These are phyloP conservation scores for Aspergillus thermomutatus DNA, from an alignment of 2,329 filamentous ascomycete species.

Conservation along the genomic window DNA sequence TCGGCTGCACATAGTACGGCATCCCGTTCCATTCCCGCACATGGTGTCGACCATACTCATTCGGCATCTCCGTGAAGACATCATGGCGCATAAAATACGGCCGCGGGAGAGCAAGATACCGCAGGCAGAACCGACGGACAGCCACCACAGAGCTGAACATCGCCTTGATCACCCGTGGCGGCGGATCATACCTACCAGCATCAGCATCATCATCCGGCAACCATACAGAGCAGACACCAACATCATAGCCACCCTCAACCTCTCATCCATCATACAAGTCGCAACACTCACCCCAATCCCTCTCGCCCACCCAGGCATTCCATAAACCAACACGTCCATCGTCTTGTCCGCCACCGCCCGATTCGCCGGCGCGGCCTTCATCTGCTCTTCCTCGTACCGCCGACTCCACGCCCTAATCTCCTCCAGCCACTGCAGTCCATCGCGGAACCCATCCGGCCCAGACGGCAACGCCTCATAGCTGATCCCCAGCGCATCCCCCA, in stretches of 20 bases:
- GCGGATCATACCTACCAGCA: slow-evolving; percentile 11
- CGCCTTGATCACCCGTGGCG: slow-evolving; percentile 1
- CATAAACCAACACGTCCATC: slow-evolving; percentile 58
- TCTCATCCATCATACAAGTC: slow-evolving; percentile 61
- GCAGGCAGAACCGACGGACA: slow-evolving; percentile 56
- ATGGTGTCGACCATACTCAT: slow-evolving; percentile 54
- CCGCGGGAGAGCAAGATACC: slow-evolving; percentile 60
- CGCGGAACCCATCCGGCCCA: slow-evolving; percentile 39
- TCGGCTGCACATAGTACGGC: slow-evolving; percentile 63
- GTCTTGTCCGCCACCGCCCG: slow-evolving; percentile 58
- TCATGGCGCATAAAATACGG: slow-evolving; percentile 37
- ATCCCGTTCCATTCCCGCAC: slow-evolving; percentile 55
- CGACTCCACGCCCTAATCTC: slow-evolving; percentile 51
- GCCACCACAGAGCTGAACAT: slow-evolving; percentile 48
- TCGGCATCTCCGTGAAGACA: slow-evolving; percentile 45
- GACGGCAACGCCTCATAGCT: slow-evolving; percentile 45
- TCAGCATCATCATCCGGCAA: neutral
- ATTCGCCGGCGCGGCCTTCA: slow-evolving; percentile 56
- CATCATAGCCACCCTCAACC: slow-evolving; percentile 63
- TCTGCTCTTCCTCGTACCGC: slow-evolving; percentile 54
- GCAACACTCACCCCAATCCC: slow-evolving; percentile 51
- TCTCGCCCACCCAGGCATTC: slow-evolving; percentile 48
- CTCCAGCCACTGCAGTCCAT: slow-evolving; percentile 54
- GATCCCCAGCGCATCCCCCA: slow-evolving; percentile 69
- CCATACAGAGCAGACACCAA: slow-evolving; percentile 33